Evolutionary conservation across 768 basidiomycete genomes (phyloP).

Genomic region (Cyclocybe cylindracea): DNA sequence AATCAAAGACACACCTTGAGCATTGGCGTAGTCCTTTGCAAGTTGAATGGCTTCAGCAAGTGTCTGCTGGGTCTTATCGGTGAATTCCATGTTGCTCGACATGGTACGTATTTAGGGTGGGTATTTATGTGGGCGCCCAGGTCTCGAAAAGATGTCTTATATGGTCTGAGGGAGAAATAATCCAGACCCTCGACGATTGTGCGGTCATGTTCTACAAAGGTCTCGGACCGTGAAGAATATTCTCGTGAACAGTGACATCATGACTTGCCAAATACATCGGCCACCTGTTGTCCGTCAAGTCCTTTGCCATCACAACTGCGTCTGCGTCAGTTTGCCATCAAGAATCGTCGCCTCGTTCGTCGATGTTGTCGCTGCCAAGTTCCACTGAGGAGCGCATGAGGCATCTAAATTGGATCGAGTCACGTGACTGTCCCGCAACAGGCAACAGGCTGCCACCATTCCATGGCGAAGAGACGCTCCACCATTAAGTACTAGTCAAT

Average conservation of each 20-base stretch:
- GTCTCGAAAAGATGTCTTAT: background rate
- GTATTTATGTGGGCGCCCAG: constrained; percentile 46
- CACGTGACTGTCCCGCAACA: too few species aligned
- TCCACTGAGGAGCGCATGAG: too few species aligned
- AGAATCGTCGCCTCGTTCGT: too few species aligned
- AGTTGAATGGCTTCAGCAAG: constrained; percentile 73
- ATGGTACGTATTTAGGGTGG: constrained; percentile 67
- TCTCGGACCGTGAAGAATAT: constrained; percentile 18
- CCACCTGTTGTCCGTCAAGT: background rate
- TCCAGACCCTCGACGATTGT: background rate
- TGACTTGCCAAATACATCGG: background rate
- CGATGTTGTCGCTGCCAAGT: too few species aligned
- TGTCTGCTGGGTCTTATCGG: constrained; percentile 78
- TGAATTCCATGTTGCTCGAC: constrained; percentile 73
- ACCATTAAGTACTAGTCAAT: constrained; percentile 3
- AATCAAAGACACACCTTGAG: constrained; percentile 55
- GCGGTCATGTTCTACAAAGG: constrained; percentile 9
- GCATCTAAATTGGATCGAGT: too few species aligned
- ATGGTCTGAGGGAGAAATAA: background rate
- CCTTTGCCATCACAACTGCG: background rate
- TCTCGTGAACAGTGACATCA: constrained; percentile 17
- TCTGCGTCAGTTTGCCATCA: too few species aligned
- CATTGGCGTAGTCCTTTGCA: constrained; percentile 83
- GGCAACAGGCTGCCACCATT: too few species aligned
- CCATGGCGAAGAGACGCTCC: too few species aligned